Base-by-base conservation (phyloP, 768 basidiomycete genomes). In the Suillus subluteus region DNA sequence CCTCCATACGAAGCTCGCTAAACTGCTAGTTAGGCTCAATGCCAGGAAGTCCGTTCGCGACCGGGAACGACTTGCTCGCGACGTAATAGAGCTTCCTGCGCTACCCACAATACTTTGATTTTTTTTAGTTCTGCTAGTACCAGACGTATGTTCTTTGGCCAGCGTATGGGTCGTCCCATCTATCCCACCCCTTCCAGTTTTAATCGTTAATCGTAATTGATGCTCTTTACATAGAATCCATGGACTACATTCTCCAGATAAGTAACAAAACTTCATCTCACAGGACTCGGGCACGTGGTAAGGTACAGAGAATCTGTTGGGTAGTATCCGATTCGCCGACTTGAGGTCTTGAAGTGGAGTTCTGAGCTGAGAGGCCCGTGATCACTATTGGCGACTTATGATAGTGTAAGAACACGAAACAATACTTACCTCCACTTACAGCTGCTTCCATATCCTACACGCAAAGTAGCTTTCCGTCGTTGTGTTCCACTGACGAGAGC, bases 21-120 rank as follows among this genome's bases (percentile, higher is more conserved):
- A 59, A 26, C 0, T 59, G 38, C 5, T 52, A 30, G 11, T 37
- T 55, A 64, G 66, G 35, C 55, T 67, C 23, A 67, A 67, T 50
- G 66, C 63, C 21, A 55, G 66, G 35, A 67, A 67, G 58, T 11
- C 44, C 6, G 67, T 72, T 23, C 74, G 72, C 13, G 72, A 74
- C 4, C 66, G 63, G 44, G 65, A 52, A 30, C 58, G 41, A 40
- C 11, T 62, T 12, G 12, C 7, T 1, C 62, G 35, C 5, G 40
- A 59, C 46, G 30, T 48, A 0, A 58, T 62, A 54, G 67, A 74
- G 23, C 58, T 75, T 8, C 68, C 73, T 18, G 69, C 73, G 3
- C 55, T 74, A 13, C 37, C 70, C 11, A 69, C 66, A 15, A 67
- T 73, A 59, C 18, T 3, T 23, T 68, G 6, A 58, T 38, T 6